Evolutionary conservation across 2,329 filamentous ascomycete genomes (phyloP), one percentile per base, ranked within the genome.

Genomic region (Xylariales sp.): DNA sequence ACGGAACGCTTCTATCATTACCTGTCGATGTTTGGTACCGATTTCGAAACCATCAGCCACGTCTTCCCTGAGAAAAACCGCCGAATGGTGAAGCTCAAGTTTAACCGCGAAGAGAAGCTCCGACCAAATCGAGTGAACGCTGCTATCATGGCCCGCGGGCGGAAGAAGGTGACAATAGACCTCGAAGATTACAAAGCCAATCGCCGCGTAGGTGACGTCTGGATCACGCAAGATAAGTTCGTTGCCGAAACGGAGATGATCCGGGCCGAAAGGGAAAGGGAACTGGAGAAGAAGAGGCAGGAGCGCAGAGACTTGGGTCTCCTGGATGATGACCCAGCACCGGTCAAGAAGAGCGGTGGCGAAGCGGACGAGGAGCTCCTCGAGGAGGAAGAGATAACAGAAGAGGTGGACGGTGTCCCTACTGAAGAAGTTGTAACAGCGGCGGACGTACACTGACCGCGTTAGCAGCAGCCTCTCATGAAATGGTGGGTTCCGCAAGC

Each of bases 1-100:
- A 91, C 84, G 4, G 81, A 85, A 39, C 69, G 77, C 30, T 93
- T 93, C 63, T 93, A 89, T 66, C 74, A 81, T 19, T 82, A 79
- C 1, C 69, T 94, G 2, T 66, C 71, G 40, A 85, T 83, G 72
- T 90, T 88, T 53, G 88, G 88, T 40, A 91, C 85, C 2, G 86
- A 91, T 56, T 94, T 93, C 55, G 75, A 83, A 56, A 86, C 87
- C 62, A 89, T 94, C 50, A 74, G 77, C 42, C 77, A 78, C 50
- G 80, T 89, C 73, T 90, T 94, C 53, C 76, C 80, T 1, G 74
- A 76, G 45, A 81, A 83, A 53, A 84, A 76, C 42, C 74, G 88
- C 14, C 76, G 82, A 21, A 79, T 86, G 57, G 74, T 93, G 62
- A 91, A 91, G 65, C 74, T 83, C 47, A 93, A 93, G 57, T 93